Percentiles rank a stretch among this genome's conserved stretches.
phyloP scores from a whole-genome alignment of 441 rosid genomes.

The Populus hybrid region DNA sequence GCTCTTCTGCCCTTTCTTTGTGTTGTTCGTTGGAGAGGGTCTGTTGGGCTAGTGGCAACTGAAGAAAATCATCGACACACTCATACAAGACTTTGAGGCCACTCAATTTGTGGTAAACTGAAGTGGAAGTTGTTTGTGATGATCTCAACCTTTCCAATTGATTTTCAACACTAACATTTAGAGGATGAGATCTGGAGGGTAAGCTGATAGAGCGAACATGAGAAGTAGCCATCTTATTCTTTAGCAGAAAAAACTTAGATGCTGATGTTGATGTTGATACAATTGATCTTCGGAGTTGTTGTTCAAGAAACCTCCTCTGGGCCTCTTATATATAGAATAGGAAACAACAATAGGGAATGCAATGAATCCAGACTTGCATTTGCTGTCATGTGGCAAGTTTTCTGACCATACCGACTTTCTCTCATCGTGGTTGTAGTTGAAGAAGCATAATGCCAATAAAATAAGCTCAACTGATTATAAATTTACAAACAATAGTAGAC shows the following conservation, averaged over 20 bases:
- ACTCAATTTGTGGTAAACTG: constrained; percentile 15
- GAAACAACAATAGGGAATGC: neutral
- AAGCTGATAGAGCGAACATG: constrained; percentile 31
- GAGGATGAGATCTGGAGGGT: constrained; percentile 19
- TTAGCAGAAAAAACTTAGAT: neutral
- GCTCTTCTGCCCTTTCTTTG: neutral
- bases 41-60: neutral
- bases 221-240: neutral
- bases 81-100: constrained; percentile 8
- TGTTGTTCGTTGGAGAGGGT: neutral
- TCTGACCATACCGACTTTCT: neutral
- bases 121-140: constrained; percentile 4
- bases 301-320: no score
- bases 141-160: constrained; percentile 16
- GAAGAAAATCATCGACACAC: constrained; percentile 3
- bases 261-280: neutral
- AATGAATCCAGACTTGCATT: neutral
- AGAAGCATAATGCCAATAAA: neutral
- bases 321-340: neutral
- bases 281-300: neutral
- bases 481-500: neutral
- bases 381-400: constrained; percentile 16
- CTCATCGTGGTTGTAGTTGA: neutral
- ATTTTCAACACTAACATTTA: neutral
- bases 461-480: no score